These are phyloP conservation scores for Naganishia cerealis DNA, from an alignment of 1,284 basidiomycete species.

Conservation along the genomic window DNA sequence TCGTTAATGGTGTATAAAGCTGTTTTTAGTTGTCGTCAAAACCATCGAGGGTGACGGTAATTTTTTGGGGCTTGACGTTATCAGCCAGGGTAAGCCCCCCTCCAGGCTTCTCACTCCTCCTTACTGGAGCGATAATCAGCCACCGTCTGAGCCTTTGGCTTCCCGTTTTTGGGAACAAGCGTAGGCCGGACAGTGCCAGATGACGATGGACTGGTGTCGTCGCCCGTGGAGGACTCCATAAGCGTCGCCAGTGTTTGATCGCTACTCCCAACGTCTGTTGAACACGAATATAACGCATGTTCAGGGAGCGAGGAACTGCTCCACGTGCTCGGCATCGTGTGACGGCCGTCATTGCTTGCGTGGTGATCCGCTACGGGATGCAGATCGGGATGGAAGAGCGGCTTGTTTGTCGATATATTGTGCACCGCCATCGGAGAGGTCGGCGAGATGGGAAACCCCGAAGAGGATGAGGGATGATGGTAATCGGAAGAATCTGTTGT, in stretches of 20 bases:
- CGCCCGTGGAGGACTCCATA: neutral
- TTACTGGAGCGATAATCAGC: constrained; percentile 3
- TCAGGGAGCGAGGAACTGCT: neutral
- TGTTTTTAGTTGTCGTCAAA: neutral
- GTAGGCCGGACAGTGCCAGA: constrained; percentile 7
- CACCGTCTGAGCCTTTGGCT: constrained; percentile 10
- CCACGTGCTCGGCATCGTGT: neutral
- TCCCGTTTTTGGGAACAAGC: neutral
- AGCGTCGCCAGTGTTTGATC: neutral
- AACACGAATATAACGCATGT: neutral
- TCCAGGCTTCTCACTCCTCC: neutral
- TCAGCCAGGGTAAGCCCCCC: no score
- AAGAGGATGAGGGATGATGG: no score
- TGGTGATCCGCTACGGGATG: constrained; percentile 21
- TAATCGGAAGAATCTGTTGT: neutral
- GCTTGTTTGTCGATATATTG: neutral
- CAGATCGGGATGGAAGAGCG: constrained; percentile 21
- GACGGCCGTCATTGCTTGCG: neutral
- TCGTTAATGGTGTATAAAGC: neutral
- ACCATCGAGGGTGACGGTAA: neutral
- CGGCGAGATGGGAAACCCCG: constrained; percentile 1
- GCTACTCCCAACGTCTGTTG: neutral
- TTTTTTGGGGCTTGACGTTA: no score
- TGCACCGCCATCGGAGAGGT: neutral
- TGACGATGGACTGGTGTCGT: constrained; percentile 7